These are phyloP conservation scores for Usnea hakonensis DNA, from an alignment of 495 filamentous ascomycete species.

Conservation along the genomic window DNA sequence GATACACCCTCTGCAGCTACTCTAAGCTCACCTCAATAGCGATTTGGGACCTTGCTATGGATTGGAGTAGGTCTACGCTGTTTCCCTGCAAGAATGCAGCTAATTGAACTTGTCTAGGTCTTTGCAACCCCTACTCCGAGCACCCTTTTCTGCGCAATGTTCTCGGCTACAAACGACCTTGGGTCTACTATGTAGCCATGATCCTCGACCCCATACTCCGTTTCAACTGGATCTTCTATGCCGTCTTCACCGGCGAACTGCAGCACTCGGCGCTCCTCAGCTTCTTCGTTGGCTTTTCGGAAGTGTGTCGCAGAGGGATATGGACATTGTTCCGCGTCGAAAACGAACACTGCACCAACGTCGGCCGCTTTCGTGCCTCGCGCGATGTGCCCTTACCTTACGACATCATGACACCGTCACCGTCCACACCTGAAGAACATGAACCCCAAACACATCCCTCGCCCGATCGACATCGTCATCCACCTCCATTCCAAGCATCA, in stretches of 20 bases:
- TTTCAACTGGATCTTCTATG: constrained; percentile 94
- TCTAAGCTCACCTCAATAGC: constrained; percentile 31
- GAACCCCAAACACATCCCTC: neutral
- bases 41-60: constrained; percentile 96
- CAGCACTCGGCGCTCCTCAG: constrained; percentile 74
- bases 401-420: constrained; percentile 39
- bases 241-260: constrained; percentile 65
- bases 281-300: constrained; percentile 67
- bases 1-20: too few relatives aligned
- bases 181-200: constrained; percentile 82
- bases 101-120: constrained; percentile 29
- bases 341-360: constrained; percentile 90
- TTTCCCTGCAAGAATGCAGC: neutral
- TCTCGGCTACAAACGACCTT: constrained; percentile 66
- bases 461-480: neutral
- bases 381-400: constrained; percentile 79
- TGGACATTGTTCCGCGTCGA: constrained; percentile 93
- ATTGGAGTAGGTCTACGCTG: constrained; percentile 58
- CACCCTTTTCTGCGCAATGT: constrained; percentile 67
- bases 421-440: constrained; percentile 15
- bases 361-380: constrained; percentile 73
- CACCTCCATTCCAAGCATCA: constrained; percentile 6
- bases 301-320: constrained; percentile 73
- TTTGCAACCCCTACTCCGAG: constrained; percentile 65
- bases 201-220: constrained; percentile 77